These are phyloP conservation scores for Acacia concinna DNA, from an alignment of 331 rosid genomes.

Conservation along the genomic window DNA sequence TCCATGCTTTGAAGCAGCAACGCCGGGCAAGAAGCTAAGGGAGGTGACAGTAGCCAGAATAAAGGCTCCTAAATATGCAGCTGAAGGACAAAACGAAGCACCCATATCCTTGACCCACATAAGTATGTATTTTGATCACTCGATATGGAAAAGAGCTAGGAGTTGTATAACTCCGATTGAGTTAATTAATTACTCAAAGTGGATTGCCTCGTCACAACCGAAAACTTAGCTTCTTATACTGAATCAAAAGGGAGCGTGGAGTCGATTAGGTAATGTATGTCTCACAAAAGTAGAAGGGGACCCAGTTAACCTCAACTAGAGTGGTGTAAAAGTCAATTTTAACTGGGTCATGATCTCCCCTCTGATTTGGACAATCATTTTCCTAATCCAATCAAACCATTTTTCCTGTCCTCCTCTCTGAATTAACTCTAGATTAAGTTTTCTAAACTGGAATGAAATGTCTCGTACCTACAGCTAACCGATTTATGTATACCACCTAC, in stretches of 20 bases:
- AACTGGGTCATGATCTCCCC: neutral
- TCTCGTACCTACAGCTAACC: neutral
- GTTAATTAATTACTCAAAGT: neutral
- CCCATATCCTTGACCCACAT: constrained; percentile 6
- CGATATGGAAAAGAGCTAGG: neutral
- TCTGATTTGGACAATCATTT: constrained; percentile 19
- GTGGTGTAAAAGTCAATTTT: constrained; percentile 40
- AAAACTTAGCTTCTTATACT: constrained; percentile 8
- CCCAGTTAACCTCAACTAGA: constrained; percentile 33
- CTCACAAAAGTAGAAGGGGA: constrained; percentile 21
- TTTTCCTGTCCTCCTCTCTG: neutral
- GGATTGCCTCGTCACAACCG: constrained; percentile 8
- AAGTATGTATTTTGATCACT: neutral
- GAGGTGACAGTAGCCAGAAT: constrained; percentile 19
- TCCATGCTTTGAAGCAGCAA: constrained; percentile 24
- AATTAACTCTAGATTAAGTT: neutral
- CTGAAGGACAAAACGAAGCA: neutral
- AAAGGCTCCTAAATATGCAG: constrained; percentile 19
- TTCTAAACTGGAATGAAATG: neutral
- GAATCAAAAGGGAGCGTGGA: constrained; percentile 1
- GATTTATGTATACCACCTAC: constrained; percentile 13
- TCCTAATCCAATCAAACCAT: neutral
- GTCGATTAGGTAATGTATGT: constrained; percentile 36
- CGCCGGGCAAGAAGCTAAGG: constrained; percentile 14
- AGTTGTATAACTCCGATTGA: neutral